Evolutionary conservation across 202 grass and related monocot genomes (phyloP).

Genomic region (Setaria italica): DNA sequence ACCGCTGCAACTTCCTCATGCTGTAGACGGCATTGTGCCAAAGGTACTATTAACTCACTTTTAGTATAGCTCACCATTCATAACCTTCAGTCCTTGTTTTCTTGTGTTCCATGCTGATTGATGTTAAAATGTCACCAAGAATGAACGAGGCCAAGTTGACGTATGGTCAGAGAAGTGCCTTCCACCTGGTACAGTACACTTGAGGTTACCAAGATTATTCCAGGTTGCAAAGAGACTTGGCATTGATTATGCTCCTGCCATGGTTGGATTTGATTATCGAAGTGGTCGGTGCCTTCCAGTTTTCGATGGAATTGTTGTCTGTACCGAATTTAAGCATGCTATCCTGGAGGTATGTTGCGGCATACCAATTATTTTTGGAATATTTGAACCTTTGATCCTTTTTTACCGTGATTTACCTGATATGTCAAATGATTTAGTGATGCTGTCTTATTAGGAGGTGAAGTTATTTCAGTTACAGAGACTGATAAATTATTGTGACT

Average conservation of each 20-base stretch:
- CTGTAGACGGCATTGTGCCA: conserved; percentile 87
- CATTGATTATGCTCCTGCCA: conserved; percentile 91
- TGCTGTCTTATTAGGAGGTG: background rate
- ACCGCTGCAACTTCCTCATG: conserved; percentile 75
- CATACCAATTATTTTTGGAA: background rate
- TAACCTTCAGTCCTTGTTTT: conserved; percentile 36
- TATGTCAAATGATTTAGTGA: background rate
- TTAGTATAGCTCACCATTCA: conserved; percentile 28
- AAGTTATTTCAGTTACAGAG: background rate
- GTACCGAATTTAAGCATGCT: conserved; percentile 69
- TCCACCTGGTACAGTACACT: conserved; percentile 87
- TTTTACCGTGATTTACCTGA: background rate
- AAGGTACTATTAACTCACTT: conserved; percentile 58
- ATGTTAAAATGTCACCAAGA: conserved; percentile 61
- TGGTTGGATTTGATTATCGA: conserved; percentile 95
- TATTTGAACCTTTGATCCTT: background rate
- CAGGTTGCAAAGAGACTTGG: conserved; percentile 86
- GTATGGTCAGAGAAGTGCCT: conserved; percentile 98
- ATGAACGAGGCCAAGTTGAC: conserved; percentile 93
- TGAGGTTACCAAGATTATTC: conserved; percentile 86
- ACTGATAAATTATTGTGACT: background rate
- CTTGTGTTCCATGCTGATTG: conserved; percentile 41
- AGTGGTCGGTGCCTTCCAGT: conserved; percentile 68
- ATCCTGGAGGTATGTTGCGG: conserved; percentile 82
- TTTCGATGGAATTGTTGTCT: conserved; percentile 91